Conservation (phyloP, 2,329 filamentous ascomycete species). For the Xylariaceae sp. region DNA sequence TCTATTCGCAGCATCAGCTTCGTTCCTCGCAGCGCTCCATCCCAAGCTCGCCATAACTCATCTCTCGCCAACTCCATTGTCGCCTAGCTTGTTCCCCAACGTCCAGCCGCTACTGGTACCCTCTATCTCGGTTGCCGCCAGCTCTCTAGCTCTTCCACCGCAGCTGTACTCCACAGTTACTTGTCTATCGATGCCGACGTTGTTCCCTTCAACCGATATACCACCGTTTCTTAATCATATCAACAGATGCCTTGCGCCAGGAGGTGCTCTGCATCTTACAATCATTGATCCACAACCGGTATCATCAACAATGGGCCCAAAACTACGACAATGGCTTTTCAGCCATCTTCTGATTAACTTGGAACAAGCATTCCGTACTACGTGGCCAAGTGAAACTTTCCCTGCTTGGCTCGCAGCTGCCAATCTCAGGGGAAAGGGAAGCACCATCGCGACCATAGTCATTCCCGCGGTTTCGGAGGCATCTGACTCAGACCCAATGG, state of each 20-base stretch:
- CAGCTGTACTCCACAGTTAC: constrained; percentile 46
- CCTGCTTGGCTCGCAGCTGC: constrained; percentile 55
- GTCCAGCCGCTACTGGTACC: constrained; percentile 32
- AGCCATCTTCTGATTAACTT: constrained; percentile 55
- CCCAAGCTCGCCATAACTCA: constrained; percentile 40
- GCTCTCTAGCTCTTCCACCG: constrained; percentile 35
- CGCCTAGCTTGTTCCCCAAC: constrained; percentile 37
- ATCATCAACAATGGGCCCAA: constrained; percentile 50
- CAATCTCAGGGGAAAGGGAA: constrained; percentile 44
- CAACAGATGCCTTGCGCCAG: constrained; percentile 48
- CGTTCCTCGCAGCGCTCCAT: constrained; percentile 45
- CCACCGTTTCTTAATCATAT: constrained; percentile 52
- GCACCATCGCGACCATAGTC: constrained; percentile 43
- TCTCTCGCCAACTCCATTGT: constrained; percentile 40
- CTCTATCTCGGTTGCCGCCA: constrained; percentile 30
- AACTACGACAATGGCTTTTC: constrained; percentile 57
- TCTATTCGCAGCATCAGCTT: constrained; percentile 41
- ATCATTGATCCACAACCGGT: constrained; percentile 59
- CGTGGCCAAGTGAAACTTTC: constrained; percentile 53
- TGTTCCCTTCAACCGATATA: constrained; percentile 53
- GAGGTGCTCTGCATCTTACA: constrained; percentile 53
- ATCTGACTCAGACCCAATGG: constrained; percentile 10
- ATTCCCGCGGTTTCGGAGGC: constrained; percentile 42
- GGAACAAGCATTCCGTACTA: constrained; percentile 53
- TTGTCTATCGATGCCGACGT: constrained; percentile 50